phyloP scores from a whole-genome alignment of 441 rosid species.

The Bocquillonia castaneifolia region DNA sequence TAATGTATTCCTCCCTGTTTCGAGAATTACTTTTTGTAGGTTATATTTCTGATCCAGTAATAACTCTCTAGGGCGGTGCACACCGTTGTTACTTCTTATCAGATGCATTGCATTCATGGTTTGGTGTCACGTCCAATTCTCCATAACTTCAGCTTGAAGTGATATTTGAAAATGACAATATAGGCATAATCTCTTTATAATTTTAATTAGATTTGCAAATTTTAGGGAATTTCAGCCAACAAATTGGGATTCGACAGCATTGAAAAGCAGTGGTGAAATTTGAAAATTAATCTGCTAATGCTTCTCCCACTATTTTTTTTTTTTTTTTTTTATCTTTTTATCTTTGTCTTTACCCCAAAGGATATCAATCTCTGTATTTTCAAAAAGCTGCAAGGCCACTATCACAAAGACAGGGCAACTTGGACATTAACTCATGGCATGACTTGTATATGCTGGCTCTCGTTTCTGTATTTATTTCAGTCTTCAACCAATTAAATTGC shows the following conservation, averaged over 20 bases:
- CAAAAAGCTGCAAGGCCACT: constrained; percentile 45
- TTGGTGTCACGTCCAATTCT: constrained; percentile 39
- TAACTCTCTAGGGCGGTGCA: neutral
- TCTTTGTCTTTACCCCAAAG: constrained; percentile 66
- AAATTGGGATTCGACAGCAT: constrained; percentile 9
- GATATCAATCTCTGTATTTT: constrained; percentile 20
- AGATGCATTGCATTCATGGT: constrained; percentile 16
- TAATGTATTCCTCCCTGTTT: neutral
- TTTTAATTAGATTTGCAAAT: constrained; percentile 3
- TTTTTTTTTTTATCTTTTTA: neutral
- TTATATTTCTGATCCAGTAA: neutral
- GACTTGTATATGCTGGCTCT: constrained; percentile 13
- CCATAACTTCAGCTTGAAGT: constrained; percentile 36
- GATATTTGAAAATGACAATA: constrained; percentile 7
- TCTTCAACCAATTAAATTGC: constrained; percentile 4
- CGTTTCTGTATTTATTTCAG: constrained; percentile 18
- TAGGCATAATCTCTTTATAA: neutral
- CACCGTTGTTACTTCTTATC: constrained; percentile 3
- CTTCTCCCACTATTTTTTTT: constrained; percentile 15
- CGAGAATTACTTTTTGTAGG: neutral
- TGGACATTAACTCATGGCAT: constrained; percentile 23
- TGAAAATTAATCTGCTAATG: constrained; percentile 24
- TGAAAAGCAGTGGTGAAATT: constrained; percentile 10
- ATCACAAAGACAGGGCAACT: constrained; percentile 34
- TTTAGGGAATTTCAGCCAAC: constrained; percentile 11